These are phyloP conservation scores for Cadophora sp. DNA, from an alignment of 2,329 filamentous ascomycete species.

Conservation along the genomic window DNA sequence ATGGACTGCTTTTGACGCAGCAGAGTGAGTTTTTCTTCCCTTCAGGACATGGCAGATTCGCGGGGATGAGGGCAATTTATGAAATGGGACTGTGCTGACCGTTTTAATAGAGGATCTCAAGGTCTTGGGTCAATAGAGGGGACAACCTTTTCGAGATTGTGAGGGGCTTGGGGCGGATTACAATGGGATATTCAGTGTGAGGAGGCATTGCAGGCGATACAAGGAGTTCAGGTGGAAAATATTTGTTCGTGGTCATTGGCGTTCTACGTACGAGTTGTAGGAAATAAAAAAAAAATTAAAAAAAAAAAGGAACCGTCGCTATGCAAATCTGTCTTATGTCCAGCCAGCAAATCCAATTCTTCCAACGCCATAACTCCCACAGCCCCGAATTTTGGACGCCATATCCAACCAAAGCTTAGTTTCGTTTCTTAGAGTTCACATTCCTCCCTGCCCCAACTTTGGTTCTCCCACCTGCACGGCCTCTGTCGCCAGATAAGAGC, in stretches of 20 bases:
- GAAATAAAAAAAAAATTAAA: constrained; percentile 34
- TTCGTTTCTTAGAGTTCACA: constrained; percentile 79
- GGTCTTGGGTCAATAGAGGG: constrained; percentile 50
- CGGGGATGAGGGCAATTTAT: neutral
- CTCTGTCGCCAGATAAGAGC: constrained; percentile 82
- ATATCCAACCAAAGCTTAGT: constrained; percentile 43
- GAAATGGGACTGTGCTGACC: constrained; percentile 20
- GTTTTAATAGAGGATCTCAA: constrained; percentile 49
- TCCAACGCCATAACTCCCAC: constrained; percentile 26
- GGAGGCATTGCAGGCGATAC: constrained; percentile 34
- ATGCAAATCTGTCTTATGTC: constrained; percentile 24
- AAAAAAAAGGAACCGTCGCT: constrained; percentile 29
- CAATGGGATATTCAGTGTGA: constrained; percentile 3
- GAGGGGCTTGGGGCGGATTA: neutral
- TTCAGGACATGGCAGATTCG: neutral
- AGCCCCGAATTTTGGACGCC: constrained; percentile 23
- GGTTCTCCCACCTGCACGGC: constrained; percentile 68
- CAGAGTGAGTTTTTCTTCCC: constrained; percentile 56
- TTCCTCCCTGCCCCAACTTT: constrained; percentile 85
- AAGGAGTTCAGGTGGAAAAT: constrained; percentile 33
- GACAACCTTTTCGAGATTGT: neutral
- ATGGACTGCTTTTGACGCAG: constrained; percentile 86
- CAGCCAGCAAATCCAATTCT: neutral
- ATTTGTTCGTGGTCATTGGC: constrained; percentile 15
- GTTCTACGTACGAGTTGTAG: constrained; percentile 25